These are phyloP conservation scores for Yamadazyma mexicana DNA, from an alignment of 1,139 yeast species.

Conservation along the genomic window DNA sequence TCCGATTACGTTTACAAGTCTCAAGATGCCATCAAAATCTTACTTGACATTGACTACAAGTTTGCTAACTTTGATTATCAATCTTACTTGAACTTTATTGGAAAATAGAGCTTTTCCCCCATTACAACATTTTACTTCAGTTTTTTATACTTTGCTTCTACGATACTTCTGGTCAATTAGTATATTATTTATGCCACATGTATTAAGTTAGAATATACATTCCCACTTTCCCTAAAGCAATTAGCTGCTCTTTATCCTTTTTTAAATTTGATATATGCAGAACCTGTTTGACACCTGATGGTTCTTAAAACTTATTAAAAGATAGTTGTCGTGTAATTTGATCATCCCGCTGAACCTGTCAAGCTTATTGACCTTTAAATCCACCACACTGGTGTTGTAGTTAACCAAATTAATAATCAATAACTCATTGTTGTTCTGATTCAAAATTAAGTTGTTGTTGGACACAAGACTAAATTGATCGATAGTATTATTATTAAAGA, in stretches of 20 bases:
- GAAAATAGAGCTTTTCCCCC: slow-evolving; percentile 10
- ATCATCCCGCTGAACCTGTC: slow-evolving; percentile 18
- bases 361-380: slow-evolving; percentile 5
- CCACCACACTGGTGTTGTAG: slow-evolving; percentile 9
- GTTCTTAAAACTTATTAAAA: slow-evolving; percentile 14
- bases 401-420: slow-evolving; percentile 13
- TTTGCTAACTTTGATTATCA: slow-evolving; percentile 56
- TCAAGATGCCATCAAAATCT: slow-evolving; percentile 60
- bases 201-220: slow-evolving; percentile 1
- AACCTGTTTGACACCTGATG: slow-evolving; percentile 14
- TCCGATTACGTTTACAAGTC: slow-evolving; percentile 59
- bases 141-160: not conserved
- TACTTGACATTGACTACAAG: slow-evolving; percentile 63
- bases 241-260: too few relatives aligned
- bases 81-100: slow-evolving; percentile 52
- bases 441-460: slow-evolving; percentile 13
- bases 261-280: slow-evolving; percentile 12
- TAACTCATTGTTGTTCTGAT: slow-evolving; percentile 15
- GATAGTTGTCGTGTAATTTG: slow-evolving; percentile 12
- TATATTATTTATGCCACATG: not conserved
- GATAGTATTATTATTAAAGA: slow-evolving; percentile 16
- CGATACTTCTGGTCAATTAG: not conserved
- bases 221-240: too few relatives aligned
- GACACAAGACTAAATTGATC: slow-evolving; percentile 16
- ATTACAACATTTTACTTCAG: too few relatives aligned